phyloP scores from a whole-genome alignment of 2,329 filamentous ascomycete genomes.

The Epichloe amarillans region DNA sequence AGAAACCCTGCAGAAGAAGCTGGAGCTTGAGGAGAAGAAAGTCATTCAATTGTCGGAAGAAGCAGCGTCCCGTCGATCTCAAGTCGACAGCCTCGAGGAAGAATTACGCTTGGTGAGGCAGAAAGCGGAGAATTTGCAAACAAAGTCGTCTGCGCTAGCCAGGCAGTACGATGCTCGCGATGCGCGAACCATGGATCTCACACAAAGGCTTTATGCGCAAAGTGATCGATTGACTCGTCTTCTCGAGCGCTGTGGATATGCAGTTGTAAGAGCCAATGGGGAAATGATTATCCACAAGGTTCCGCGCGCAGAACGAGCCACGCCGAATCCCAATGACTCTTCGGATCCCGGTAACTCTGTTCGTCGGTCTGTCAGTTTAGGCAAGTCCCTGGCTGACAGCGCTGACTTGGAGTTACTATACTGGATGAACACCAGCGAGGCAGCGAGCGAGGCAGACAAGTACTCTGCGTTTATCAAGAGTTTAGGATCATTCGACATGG shows the following conservation, averaged over 20 bases:
- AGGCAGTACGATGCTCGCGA: slow-evolving; percentile 57
- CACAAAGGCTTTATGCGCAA: slow-evolving; percentile 68
- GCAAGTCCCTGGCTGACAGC: slow-evolving; percentile 43
- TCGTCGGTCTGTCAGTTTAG: slow-evolving; percentile 39
- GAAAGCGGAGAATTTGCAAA: slow-evolving; percentile 43
- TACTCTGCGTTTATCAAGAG: slow-evolving; percentile 64
- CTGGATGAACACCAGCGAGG: slow-evolving; percentile 63
- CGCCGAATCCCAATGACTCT: slow-evolving; percentile 43
- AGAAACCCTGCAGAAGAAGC: slow-evolving; percentile 58
- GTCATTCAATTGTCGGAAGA: slow-evolving; percentile 54
- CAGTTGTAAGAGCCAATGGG: slow-evolving; percentile 59
- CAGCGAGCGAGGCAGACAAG: slow-evolving; percentile 54
- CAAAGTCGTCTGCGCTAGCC: slow-evolving; percentile 35
- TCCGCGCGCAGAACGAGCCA: slow-evolving; percentile 42
- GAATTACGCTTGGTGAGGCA: slow-evolving; percentile 58
- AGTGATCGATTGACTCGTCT: slow-evolving; percentile 74
- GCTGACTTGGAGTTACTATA: slow-evolving; percentile 61
- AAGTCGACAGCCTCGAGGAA: slow-evolving; percentile 61
- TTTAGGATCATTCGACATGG: slow-evolving; percentile 67
- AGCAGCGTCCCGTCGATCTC: slow-evolving; percentile 62
- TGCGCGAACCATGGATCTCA: slow-evolving; percentile 66
- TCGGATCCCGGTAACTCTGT: slow-evolving; percentile 41
- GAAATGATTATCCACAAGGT: slow-evolving; percentile 64
- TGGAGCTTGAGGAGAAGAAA: slow-evolving; percentile 64
- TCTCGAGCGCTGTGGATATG: slow-evolving; percentile 76